Evolutionary conservation across 2,329 filamentous ascomycete species (phyloP).

Genomic region (Amauroascus verrucosus): DNA sequence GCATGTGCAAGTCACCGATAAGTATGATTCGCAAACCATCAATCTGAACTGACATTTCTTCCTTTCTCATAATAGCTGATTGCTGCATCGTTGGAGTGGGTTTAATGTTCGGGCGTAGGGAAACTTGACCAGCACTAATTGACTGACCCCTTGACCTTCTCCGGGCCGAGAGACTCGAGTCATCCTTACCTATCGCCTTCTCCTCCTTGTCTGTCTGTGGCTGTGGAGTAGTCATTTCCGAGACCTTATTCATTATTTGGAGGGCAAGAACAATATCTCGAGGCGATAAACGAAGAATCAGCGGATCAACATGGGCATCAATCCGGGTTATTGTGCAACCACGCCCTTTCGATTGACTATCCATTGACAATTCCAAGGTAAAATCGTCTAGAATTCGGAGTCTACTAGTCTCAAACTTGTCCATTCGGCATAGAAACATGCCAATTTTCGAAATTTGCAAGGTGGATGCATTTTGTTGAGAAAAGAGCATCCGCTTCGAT

Average conservation of each 20-base stretch:
- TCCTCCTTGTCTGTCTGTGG: slow-evolving; percentile 27
- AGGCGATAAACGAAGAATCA: slow-evolving; percentile 80
- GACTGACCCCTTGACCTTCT: slow-evolving; percentile 9
- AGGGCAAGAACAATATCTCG: slow-evolving; percentile 89
- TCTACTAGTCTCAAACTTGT: slow-evolving; percentile 82
- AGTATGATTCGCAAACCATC: slow-evolving; percentile 86
- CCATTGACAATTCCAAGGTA: slow-evolving; percentile 79
- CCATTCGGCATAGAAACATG: slow-evolving; percentile 99
- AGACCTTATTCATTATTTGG: slow-evolving; percentile 83
- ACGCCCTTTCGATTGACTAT: slow-evolving; percentile 53
- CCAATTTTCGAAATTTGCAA: slow-evolving; percentile 88
- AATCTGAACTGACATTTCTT: slow-evolving; percentile 75
- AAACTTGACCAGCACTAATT: neutral
- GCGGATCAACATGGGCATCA: slow-evolving; percentile 75
- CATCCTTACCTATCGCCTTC: neutral
- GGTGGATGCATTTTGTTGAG: slow-evolving; percentile 86
- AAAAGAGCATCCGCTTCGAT: slow-evolving; percentile 85
- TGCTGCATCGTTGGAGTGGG: slow-evolving; percentile 21
- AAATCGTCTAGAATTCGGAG: slow-evolving; percentile 95
- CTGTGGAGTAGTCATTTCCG: slow-evolving; percentile 62
- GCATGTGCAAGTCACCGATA: slow-evolving; percentile 89
- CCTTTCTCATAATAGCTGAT: slow-evolving; percentile 52
- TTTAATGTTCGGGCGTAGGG: neutral
- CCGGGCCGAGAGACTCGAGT: neutral
- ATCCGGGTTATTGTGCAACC: slow-evolving; percentile 62